Evolutionary conservation across 305 asterid genomes (phyloP), one percentile per base, ranked within the genome.

Genomic region (Plantago lanceolata): DNA sequence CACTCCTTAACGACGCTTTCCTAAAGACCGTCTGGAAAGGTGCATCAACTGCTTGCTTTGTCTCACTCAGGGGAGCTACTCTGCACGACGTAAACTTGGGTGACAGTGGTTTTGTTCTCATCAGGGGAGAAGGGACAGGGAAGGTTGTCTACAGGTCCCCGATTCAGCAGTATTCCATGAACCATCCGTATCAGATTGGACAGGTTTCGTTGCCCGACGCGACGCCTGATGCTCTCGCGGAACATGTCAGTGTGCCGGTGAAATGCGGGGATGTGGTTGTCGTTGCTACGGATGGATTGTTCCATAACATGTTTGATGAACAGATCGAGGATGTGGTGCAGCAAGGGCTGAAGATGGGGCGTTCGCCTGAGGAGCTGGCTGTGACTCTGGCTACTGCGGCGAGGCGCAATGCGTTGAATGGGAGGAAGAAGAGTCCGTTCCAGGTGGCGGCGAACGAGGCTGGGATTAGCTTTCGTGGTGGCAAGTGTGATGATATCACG

Each of bases 251-350:
- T 50, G 28, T 73, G 28, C 79, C 90, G 19, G 96, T 91, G 69
- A 96, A 95, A 66, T 86, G 88, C 5, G 96, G 96, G 67, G 98
- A 91, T 72, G 95, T 89, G 20, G 82, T 89, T 69, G 79, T 89
- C 65, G 87, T 96, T 13, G 98, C 96, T 50, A 91, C 98, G 9
- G 96, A 91, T 80, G 98, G 98, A 54, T 87, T 91, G 18, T 91
- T 91, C 8, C 96, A 91, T 79, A 91, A 91, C 79, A 73, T 91
- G 74, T 91, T 85, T 59, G 85, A 79, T 82, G 86, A 69, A 24
- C 96, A 91, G 68, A 85, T 91, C n/a, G 82, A 88, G 43, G 83
- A 93, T 6, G 80, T 91, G 50, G 98, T 91, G 58, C 96, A 86
- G 61, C 96, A 89, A 63, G 95, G 93, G 12, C 71, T 65, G 45